Percentiles rank a stretch among this genome's conserved stretches.
phyloP scores from a whole-genome alignment of 805 yeast species.

The Metschnikowia orientalis region DNA sequence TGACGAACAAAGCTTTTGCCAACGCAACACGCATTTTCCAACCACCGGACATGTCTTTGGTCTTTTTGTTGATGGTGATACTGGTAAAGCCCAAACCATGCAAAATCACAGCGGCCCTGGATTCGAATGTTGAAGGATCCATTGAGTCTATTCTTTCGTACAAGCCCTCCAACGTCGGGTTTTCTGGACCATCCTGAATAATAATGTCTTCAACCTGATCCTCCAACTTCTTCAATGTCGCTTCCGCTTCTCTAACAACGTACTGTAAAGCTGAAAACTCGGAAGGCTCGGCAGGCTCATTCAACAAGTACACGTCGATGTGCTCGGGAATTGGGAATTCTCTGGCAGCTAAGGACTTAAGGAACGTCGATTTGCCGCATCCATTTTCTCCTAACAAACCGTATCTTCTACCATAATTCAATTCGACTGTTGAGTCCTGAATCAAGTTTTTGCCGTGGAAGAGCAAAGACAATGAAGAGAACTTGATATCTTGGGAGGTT shows the following conservation, averaged over 20 bases:
- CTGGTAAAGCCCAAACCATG: constrained; percentile 96
- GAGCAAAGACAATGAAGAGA: constrained; percentile 82
- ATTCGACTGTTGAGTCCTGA: constrained; percentile 87
- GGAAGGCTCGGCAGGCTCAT: constrained; percentile 96
- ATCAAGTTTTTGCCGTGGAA: constrained; percentile 97
- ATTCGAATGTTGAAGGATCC: constrained; percentile 95
- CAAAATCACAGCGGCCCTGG: constrained; percentile 91
- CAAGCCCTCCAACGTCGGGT: constrained; percentile 74
- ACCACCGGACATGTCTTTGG: constrained; percentile 99
- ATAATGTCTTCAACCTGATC: constrained; percentile 85
- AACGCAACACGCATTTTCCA: constrained; percentile 99
- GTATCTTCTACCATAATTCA: constrained; percentile 95
- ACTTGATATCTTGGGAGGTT: constrained; percentile 91
- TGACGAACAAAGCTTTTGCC: constrained; percentile 95
- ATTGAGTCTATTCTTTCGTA: constrained; percentile 93
- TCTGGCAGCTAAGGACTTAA: constrained; percentile 90
- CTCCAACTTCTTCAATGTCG: constrained; percentile 86
- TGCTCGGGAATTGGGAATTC: constrained; percentile 93
- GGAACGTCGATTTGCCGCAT: constrained; percentile 95
- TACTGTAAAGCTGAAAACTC: constrained; percentile 91
- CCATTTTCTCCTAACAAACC: constrained; percentile 98
- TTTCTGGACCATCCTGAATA: constrained; percentile 91
- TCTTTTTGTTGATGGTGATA: constrained; percentile 81
- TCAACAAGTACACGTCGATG: constrained; percentile 87
- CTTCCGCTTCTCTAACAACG: constrained; percentile 95